Evolutionary conservation across 179 eudicot genomes (phyloP), one percentile per base, ranked within the genome.

Genomic region (Kewa caespitosa): DNA sequence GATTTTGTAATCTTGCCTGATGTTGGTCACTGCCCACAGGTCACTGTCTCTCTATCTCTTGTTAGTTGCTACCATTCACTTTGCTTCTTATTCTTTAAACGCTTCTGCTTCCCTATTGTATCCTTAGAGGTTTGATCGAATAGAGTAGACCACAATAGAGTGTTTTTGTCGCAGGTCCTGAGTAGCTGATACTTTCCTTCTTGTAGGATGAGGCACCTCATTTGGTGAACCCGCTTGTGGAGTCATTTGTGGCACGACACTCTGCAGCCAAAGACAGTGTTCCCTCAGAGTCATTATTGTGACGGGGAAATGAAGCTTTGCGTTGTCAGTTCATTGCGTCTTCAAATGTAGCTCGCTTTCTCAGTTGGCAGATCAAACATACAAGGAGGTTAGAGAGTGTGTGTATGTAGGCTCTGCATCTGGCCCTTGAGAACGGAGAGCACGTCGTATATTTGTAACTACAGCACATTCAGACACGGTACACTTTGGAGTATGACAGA

Each of bases 11-110:
- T 84, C 80, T 84, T 95, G 82, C 90, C 98, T 55, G 77, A 87
- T 61, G 97, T 95, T 76, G 99, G 99, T 65, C 99, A 95, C 83
- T 95, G 99, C 81, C 99, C 99, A 68, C 99, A 95, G 96, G 98
- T 94, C 77, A 74, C 74, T 76, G 72, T 60, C 69, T 74, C 74
- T 75, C 70, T 59, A 48, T 65, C 76, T 60, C n/a, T 25, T 41
- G 38, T 31, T 73, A 37, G 33, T n/a, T n/a, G n/a, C n/a, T n/a
- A 25, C n/a, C 69, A 38, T 50, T 20, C 31, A n/a, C 52, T 23
- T 62, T 27, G 12, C 22, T 22, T 2, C 50, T 12, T 60, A n/a
- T 42, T 9, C 57, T n/a, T n/a, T n/a, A n/a, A n/a, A n/a, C n/a
- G n/a, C n/a, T n/a, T n/a, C n/a, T n/a, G n/a, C n/a, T n/a, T n/a